Conservation (phyloP, 2,329 filamentous ascomycete species). For the Decorospora gaudefroyi region DNA sequence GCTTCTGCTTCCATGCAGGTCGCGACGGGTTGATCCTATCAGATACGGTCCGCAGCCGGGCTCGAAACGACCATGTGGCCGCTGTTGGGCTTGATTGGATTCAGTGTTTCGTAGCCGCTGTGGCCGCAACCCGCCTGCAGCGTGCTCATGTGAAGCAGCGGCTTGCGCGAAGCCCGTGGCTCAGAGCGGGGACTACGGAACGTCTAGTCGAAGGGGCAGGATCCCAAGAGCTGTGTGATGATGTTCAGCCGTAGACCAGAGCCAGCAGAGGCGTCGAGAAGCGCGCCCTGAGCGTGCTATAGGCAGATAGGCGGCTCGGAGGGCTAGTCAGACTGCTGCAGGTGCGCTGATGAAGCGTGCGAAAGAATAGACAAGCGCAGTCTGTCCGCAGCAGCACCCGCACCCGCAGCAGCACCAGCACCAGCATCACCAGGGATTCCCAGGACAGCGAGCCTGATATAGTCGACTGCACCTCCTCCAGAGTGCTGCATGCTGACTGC, state of each 20-base stretch:
- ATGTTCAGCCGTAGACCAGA: not conserved
- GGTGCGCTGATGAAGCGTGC: conserved; percentile 3
- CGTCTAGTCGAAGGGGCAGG: conserved; percentile 1
- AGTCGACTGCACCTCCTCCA: conserved; percentile 14
- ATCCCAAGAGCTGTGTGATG: conserved; percentile 9
- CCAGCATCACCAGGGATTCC: conserved; percentile 8
- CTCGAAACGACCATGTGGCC: conserved; percentile 28
- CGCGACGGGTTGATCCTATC: conserved; percentile 26
- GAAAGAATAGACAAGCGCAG: not conserved
- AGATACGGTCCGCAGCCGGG: conserved; percentile 18
- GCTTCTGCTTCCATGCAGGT: conserved; percentile 9
- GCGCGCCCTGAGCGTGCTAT: not conserved
- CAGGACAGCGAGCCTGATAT: conserved; percentile 14
- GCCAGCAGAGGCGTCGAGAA: too few species aligned
- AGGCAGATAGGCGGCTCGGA: too few species aligned
- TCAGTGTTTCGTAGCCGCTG: conserved; percentile 40
- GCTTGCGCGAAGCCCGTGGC: conserved; percentile 31
- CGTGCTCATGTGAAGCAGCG: conserved; percentile 23
- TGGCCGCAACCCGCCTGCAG: conserved; percentile 19
- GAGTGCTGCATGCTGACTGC: conserved; percentile 9
- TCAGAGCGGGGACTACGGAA: conserved; percentile 14
- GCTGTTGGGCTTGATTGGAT: conserved; percentile 30
- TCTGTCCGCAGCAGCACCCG: not conserved
- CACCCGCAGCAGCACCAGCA: not conserved
- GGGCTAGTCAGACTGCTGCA: conserved; percentile 8